Conservation (phyloP, 345 rosid species). For the Gossypium anomalum region DNA sequence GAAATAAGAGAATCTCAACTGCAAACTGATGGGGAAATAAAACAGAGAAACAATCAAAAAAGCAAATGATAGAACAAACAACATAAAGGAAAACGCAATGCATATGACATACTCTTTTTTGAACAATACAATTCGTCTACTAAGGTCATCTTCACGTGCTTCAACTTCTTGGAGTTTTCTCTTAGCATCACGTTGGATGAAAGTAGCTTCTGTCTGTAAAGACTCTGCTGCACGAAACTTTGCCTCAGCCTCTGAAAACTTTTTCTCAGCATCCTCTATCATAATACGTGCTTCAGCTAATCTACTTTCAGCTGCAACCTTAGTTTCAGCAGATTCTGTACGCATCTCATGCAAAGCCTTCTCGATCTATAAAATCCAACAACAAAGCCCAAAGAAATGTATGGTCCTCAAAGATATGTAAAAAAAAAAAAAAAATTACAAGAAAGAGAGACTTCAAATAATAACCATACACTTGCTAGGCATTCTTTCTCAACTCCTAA, state of each 20-base stretch:
- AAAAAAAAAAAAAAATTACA: conserved; percentile 8
- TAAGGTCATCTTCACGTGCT: conserved; percentile 79
- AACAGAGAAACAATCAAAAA: background rate
- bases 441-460: background rate
- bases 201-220: conserved; percentile 66
- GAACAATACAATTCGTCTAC: conserved; percentile 51
- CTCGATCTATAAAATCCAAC: conserved; percentile 56
- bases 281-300: conserved; percentile 59
- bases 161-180: conserved; percentile 83
- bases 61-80: background rate
- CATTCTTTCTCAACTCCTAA: conserved; percentile 85
- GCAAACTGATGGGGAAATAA: background rate
- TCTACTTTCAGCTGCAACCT: conserved; percentile 69
- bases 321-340: conserved; percentile 83
- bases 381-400: conserved; percentile 4
- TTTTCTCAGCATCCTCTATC: conserved; percentile 71
- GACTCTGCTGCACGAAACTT: conserved; percentile 66
- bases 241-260: conserved; percentile 54
- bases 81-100: conserved; percentile 4
- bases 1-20: background rate
- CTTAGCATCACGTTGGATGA: conserved; percentile 67
- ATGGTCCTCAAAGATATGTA: background rate
- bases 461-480: conserved; percentile 67
- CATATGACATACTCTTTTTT: conserved; percentile 64
- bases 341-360: conserved; percentile 96